Evolutionary conservation across 495 filamentous ascomycete species (phyloP).

Genomic region (Aspergillus egyptiacus): DNA sequence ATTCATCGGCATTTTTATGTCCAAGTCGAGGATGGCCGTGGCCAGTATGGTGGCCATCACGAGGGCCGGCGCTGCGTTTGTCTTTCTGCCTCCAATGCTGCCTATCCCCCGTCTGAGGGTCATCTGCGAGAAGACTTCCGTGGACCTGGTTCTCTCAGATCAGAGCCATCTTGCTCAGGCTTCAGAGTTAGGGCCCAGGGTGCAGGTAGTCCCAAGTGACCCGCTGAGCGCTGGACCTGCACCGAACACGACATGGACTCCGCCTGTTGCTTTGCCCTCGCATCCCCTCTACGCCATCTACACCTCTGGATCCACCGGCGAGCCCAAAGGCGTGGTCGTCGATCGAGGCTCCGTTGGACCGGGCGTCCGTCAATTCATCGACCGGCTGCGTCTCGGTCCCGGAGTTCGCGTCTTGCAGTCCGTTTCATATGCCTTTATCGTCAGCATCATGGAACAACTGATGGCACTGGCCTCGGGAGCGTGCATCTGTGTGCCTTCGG

Average conservation of each 20-base stretch:
- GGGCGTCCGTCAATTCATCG: neutral
- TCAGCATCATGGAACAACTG: constrained; percentile 28
- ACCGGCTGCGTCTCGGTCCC: constrained; percentile 31
- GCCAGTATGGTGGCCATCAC: neutral
- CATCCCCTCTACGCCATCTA: constrained; percentile 27
- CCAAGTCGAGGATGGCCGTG: neutral
- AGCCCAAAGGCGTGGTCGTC: constrained; percentile 30
- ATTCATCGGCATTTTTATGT: neutral
- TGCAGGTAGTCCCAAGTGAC: too few species aligned
- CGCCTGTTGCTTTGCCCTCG: too few species aligned
- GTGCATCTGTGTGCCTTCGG: constrained; percentile 29
- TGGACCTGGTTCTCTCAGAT: too few species aligned
- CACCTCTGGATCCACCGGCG: constrained; percentile 30
- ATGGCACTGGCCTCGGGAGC: constrained; percentile 27
- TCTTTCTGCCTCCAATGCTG: neutral
- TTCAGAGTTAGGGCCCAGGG: too few species aligned
- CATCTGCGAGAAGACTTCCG: too few species aligned
- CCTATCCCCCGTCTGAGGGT: too few species aligned
- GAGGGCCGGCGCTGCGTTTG: neutral
- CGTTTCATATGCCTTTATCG: constrained; percentile 35
- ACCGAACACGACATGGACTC: too few species aligned
- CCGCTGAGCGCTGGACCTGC: too few species aligned
- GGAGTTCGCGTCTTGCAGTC: constrained; percentile 50
- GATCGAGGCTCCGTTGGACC: constrained; percentile 19
- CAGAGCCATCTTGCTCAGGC: too few species aligned